Evolutionary conservation across 2,329 filamentous ascomycete genomes (phyloP).

Genomic region (Nigrograna mackinnonii): DNA sequence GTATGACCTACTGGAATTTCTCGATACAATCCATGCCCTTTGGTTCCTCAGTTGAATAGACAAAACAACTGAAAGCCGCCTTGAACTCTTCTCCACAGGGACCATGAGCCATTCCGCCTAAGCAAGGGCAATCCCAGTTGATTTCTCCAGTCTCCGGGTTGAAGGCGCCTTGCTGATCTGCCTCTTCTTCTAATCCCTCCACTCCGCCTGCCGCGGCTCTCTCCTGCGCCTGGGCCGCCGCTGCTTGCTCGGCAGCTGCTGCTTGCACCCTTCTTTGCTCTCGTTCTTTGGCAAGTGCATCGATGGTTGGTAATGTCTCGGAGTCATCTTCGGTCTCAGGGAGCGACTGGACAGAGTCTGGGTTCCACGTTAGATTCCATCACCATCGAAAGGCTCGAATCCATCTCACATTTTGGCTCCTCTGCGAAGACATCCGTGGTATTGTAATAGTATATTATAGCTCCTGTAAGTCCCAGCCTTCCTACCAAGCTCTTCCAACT

Average conservation of each 20-base stretch:
- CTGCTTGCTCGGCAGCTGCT: conserved; percentile 2
- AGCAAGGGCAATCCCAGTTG: conserved; percentile 98
- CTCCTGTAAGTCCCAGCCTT: conserved; percentile 76
- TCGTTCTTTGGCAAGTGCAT: conserved; percentile 47
- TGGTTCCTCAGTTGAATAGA: conserved; percentile 90
- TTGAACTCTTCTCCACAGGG: conserved; percentile 96
- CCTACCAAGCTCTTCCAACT: conserved; percentile 78
- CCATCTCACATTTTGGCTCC: conserved; percentile 69
- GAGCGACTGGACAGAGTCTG: conserved; percentile 32
- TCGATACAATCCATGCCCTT: conserved; percentile 98
- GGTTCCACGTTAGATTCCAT: not conserved
- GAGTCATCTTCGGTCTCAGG: conserved; percentile 45
- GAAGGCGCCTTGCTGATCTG: conserved; percentile 86
- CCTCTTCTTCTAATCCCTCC: conserved; percentile 75
- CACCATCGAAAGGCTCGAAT: not conserved
- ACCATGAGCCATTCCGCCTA: conserved; percentile 95
- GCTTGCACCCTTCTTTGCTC: conserved; percentile 37
- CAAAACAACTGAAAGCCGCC: conserved; percentile 96
- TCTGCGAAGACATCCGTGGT: conserved; percentile 87
- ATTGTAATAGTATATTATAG: conserved; percentile 90
- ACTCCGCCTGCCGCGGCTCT: conserved; percentile 43
- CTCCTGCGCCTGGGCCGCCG: conserved; percentile 8
- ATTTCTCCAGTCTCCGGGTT: conserved; percentile 99
- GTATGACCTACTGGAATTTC: conserved; percentile 81
- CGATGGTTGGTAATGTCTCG: conserved; percentile 49